Conservation (phyloP, 2,329 filamentous ascomycete species). For the Exophiala sp. region DNA sequence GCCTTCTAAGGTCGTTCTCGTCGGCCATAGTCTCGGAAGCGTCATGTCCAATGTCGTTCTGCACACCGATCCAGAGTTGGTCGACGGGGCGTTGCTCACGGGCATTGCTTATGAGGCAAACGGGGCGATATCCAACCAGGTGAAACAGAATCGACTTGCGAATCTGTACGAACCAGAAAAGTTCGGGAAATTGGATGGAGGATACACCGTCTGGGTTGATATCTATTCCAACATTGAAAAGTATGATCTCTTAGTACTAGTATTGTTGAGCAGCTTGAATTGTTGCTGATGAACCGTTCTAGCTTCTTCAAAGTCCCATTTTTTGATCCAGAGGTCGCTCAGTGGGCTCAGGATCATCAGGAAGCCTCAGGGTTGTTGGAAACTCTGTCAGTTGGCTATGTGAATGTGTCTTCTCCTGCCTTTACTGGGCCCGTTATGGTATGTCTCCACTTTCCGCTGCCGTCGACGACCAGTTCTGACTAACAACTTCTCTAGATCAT, state of each 20-base stretch:
- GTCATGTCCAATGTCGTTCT: constrained; percentile 3
- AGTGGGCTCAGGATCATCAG: constrained; percentile 6
- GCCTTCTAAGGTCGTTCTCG: background rate
- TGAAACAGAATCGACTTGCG: background rate
- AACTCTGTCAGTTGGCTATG: background rate
- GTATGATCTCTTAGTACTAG: background rate
- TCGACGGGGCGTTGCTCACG: constrained; percentile 7
- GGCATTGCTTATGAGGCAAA: constrained; percentile 1
- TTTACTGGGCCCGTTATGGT: constrained; percentile 18
- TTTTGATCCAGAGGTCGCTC: constrained; percentile 3
- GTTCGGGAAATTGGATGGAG: background rate
- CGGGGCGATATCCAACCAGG: background rate
- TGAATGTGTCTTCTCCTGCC: constrained; percentile 4
- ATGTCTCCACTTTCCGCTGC: background rate
- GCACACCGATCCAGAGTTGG: background rate
- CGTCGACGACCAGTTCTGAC: no score
- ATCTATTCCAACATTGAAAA: constrained; percentile 1
- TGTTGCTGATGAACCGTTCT: background rate
- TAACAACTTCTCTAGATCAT: background rate
- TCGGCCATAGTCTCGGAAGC: constrained; percentile 10
- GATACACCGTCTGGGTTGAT: background rate
- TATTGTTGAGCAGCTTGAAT: background rate
- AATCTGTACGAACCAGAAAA: constrained; percentile 2
- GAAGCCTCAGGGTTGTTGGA: background rate
- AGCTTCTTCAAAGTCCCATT: constrained; percentile 10